A percentile compares a stretch with the other conserved stretches of the same genome.
These are phyloP conservation scores for Arabidopsis lyrata DNA, from an alignment of 441 rosid species.

Conservation along the genomic window DNA sequence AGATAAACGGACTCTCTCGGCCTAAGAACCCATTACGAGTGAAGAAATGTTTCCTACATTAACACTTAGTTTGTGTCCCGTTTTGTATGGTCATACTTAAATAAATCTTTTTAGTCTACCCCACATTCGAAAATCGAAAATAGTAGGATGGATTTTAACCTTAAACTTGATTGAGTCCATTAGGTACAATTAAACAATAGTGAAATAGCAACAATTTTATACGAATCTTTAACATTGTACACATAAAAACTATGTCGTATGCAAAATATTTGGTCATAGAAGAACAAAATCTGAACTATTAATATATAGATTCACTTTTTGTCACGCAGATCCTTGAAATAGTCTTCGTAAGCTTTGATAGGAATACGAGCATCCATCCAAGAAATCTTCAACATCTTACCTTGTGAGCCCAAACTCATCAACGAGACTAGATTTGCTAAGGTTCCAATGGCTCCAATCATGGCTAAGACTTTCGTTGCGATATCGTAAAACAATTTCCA, in stretches of 20 bases:
- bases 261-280: no score
- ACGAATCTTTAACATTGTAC: no score
- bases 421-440: background rate
- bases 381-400: slow-evolving; percentile 14
- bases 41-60: background rate
- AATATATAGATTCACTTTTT: background rate
- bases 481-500: background rate
- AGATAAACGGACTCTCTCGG: slow-evolving; percentile 61
- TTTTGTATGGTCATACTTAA: background rate
- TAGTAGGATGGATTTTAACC: no score
- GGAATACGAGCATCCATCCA: slow-evolving; percentile 15
- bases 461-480: slow-evolving; percentile 5
- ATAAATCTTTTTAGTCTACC: background rate
- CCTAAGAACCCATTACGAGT: slow-evolving; percentile 32
- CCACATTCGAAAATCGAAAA: background rate
- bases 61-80: background rate
- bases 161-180: no score
- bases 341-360: slow-evolving; percentile 2
- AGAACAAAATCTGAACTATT: no score
- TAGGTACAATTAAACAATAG: background rate
- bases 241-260: no score
- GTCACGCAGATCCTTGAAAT: slow-evolving; percentile 10
- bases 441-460: slow-evolving; percentile 15
- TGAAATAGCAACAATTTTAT: background rate
- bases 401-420: slow-evolving; percentile 4